Evolutionary conservation across 495 filamentous ascomycete species (phyloP), one percentile per base, ranked within the genome.

Genomic region (Viridothelium virens): DNA sequence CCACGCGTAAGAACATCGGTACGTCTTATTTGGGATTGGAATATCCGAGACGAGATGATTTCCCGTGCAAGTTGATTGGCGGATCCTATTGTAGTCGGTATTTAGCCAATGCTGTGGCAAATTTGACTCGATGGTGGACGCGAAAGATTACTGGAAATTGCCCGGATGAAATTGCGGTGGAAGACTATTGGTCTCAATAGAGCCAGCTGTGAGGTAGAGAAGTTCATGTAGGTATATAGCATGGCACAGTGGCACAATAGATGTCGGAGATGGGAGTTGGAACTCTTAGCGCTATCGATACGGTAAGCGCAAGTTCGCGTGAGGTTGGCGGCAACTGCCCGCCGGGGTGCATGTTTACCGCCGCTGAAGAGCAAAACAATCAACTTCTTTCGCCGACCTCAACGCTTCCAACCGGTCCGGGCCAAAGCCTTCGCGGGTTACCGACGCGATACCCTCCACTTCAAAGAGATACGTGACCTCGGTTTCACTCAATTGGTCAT

Each of bases 291-390:
- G 11, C 18, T 59, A 59, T 59, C 53, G 53, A 59, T 59, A 59
- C 53, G 53, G 36, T 59, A 59, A 59, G 25, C 11, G 31, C 31
- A 9, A 31, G 31, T 31, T 3, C 53, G 53, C 53, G 53, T 59
- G 7, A 36, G 31, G 14, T 59, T 59, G 53, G 53, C 53, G 53
- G 53, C 31, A 34, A 31, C 31, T 36, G 53, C 53, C 31, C 18
- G 53, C 53, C 2, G 36, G 53, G 53, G 53, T 59, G 25, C 14
- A 59, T 59, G 53, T 59, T 59, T 59, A 59, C 53, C 31, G 53
- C 48, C 48, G 16, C 16, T 18, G 48, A 53, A 5, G 48, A 12
- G 7, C 25, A 59, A 59, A 59, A 59, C 53, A 59, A 59, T 36
- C 18, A 53, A 1, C 53, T 18, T 36, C 31, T 33, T 31, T 59